phyloP scores from a whole-genome alignment of 1,139 yeast species.

The Hyphopichia pseudoburtonii region DNA sequence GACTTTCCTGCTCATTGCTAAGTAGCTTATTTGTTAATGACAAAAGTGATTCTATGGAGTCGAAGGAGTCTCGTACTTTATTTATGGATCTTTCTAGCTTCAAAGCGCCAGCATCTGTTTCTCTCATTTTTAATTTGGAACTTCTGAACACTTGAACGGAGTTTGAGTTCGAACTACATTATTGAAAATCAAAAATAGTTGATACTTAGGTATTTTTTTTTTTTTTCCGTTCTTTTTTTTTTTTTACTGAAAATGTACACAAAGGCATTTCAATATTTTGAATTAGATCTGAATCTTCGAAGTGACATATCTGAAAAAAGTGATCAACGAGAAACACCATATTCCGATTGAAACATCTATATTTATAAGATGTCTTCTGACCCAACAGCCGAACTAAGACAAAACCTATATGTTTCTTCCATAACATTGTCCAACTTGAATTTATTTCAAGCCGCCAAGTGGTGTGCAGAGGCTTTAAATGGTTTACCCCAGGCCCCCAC shows the following conservation, averaged over 20 bases:
- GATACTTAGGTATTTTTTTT: no score
- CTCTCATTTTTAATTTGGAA: no score
- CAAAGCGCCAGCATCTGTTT: background rate
- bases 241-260: no score
- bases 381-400: slow-evolving; percentile 15
- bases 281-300: no score
- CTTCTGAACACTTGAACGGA: no score
- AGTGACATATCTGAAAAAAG: no score
- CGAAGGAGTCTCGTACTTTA: slow-evolving; percentile 11
- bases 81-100: background rate
- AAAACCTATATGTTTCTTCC: slow-evolving; percentile 26
- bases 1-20: slow-evolving; percentile 9
- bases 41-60: slow-evolving; percentile 15
- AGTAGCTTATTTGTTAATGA: slow-evolving; percentile 8
- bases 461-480: slow-evolving; percentile 79
- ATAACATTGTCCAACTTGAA: slow-evolving; percentile 40
- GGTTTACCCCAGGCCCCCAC: slow-evolving; percentile 23
- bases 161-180: no score
- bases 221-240: no score
- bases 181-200: no score
- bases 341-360: no score
- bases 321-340: no score
- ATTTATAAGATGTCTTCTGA: background rate
- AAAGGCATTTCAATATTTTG: no score
- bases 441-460: slow-evolving; percentile 69